Percentiles rank a stretch among this genome's conserved stretches.
These are phyloP conservation scores for Corymbia citriodora DNA, from an alignment of 441 rosid genomes.

Conservation along the genomic window DNA sequence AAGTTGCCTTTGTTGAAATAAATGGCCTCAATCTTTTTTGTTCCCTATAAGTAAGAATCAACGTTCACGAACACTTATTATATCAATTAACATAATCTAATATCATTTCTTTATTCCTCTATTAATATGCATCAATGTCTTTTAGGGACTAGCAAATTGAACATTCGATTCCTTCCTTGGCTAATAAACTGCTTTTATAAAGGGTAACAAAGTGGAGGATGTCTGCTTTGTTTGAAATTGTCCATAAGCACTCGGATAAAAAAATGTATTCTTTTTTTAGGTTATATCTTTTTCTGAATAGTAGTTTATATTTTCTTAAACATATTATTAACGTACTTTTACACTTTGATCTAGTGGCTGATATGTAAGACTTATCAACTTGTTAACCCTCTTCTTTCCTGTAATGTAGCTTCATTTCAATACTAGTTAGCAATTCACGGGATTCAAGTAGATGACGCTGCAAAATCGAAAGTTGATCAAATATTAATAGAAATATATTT, in stretches of 20 bases:
- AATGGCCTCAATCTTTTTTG: not conserved
- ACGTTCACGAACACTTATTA: too few species aligned
- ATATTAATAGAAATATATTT: not conserved
- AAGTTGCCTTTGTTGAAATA: not conserved
- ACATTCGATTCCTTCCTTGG: not conserved
- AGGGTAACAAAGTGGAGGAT: not conserved
- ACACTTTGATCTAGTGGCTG: too few species aligned
- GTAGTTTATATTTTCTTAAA: not conserved
- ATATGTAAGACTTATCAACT: too few species aligned
- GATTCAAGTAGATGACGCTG: not conserved
- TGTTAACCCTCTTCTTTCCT: too few species aligned
- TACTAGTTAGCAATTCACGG: not conserved
- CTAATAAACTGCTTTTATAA: not conserved
- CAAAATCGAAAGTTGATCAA: not conserved
- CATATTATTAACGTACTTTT: too few species aligned
- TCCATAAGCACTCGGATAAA: not conserved
- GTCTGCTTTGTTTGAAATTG: not conserved
- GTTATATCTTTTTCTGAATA: too few species aligned
- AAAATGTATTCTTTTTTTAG: not conserved
- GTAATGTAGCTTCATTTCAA: too few species aligned
- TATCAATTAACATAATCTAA: too few species aligned
- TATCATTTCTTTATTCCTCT: not conserved
- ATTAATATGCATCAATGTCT: not conserved
- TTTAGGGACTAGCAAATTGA: not conserved
- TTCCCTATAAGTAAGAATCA: not conserved